Conservation (phyloP, 768 basidiomycete genomes). For the Dendrothele bispora region DNA sequence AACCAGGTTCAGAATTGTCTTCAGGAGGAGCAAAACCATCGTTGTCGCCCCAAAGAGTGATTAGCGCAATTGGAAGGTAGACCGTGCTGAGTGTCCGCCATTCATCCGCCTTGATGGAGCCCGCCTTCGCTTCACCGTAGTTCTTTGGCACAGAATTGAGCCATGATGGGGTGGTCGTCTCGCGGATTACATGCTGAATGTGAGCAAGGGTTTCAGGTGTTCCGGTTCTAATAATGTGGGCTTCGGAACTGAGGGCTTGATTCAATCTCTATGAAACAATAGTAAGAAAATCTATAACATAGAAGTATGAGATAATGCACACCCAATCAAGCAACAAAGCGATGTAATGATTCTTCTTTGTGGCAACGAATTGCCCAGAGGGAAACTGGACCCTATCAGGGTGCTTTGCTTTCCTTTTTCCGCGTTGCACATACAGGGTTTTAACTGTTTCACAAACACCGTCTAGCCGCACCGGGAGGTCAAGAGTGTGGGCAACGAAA, state of each 20-base stretch:
- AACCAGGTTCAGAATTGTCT: not conserved
- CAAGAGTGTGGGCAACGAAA: conserved; percentile 1
- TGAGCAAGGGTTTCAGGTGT: conserved; percentile 2
- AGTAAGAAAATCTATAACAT: not conserved
- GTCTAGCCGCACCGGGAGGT: not conserved
- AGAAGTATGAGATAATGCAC: not conserved
- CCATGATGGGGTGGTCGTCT: conserved; percentile 25
- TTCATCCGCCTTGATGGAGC: conserved; percentile 36
- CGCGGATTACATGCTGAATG: conserved; percentile 22
- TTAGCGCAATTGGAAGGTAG: conserved; percentile 33
- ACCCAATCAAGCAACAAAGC: conserved; percentile 4
- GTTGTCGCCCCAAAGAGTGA: conserved; percentile 25
- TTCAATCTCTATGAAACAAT: not conserved
- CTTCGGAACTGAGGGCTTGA: not conserved
- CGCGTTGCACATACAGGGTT: not conserved
- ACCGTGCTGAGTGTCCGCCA: conserved; percentile 29
- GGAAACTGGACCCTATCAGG: not conserved
- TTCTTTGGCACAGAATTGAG: conserved; percentile 25
- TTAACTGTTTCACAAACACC: not conserved
- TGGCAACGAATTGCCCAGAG: not conserved
- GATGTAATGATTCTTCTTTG: conserved; percentile 4
- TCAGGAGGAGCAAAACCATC: conserved; percentile 1
- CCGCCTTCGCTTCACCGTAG: conserved; percentile 25
- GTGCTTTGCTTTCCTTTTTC: not conserved
- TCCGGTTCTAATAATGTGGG: not conserved